Evolutionary conservation across 805 yeast species (phyloP), one percentile per base, ranked within the genome.

Genomic region (Priceomyces haplophilus): DNA sequence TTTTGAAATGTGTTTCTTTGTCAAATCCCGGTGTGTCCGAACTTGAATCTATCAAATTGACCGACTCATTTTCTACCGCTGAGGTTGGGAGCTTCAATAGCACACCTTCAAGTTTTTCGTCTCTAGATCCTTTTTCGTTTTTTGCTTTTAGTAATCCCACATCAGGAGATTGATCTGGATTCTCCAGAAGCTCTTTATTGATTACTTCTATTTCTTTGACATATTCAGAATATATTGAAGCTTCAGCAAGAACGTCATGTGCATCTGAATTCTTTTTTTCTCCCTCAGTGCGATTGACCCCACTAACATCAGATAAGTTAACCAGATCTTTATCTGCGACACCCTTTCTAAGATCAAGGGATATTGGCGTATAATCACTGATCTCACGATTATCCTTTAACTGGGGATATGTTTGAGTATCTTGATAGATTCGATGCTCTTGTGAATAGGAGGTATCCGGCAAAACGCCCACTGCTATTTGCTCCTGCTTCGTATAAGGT

Each of bases 181-280:
- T 13, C 25, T 40, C 42, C n/a, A 40, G 15, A 10, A 52, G 32
- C 23, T 48, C 54, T n/a, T 44, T 38, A 20, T 52, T 47, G 12
- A 57, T 47, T 7, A 46, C 44, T 35, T 45, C 42, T 19, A 57
- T 53, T 21, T 54, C 61, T 13, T 47, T 39, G 13, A 57, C 48
- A 30, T 52, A 54, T 13, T 49, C 46, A 3, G 48, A 41, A 40
- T 43, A 42, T 27, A 27, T 27, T 27, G 31, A 27, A 15, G 7
- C n/a, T 11, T n/a, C 15, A 12, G 31, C 31, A 34, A 33, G 7
- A 7, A 33, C 21, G 7, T 34, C 34, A 27, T 15, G 16, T 13
- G 3, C 8, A 15, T 25, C 41, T n/a, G 27, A 8, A 29, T 12
- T 20, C 7, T 7, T 13, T 19, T 25, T 16, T 29, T 30, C 18